Conservation (phyloP, 345 rosid genomes). For the Noccaea bulbosa region DNA sequence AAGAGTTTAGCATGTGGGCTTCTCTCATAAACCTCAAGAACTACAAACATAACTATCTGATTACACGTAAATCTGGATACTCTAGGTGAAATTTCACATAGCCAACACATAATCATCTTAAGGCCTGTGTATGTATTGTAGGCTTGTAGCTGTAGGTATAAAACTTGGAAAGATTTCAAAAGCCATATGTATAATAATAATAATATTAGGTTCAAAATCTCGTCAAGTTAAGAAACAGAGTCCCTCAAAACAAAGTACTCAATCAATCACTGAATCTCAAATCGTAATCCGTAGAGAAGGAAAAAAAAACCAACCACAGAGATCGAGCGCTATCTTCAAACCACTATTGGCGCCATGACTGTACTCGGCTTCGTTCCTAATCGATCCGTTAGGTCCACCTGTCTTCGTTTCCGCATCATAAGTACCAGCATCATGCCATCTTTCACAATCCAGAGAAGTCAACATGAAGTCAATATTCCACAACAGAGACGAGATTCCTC, state of each 20-base stretch:
- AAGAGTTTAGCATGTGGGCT: conserved; percentile 1
- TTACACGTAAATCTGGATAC: not conserved
- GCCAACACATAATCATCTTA: not conserved
- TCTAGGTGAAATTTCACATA: not conserved
- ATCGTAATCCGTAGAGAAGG: not conserved
- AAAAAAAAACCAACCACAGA: conserved; percentile 59
- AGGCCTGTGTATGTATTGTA: not conserved
- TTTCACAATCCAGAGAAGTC: conserved; percentile 30
- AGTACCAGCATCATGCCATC: conserved; percentile 95
- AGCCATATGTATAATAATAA: not conserved
- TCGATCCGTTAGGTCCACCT: conserved; percentile 93
- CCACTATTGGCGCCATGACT: conserved; percentile 74
- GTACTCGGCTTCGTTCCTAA: conserved; percentile 72
- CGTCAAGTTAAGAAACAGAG: not conserved
- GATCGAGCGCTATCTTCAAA: conserved; percentile 70
- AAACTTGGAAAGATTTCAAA: not conserved
- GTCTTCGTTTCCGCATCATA: conserved; percentile 71
- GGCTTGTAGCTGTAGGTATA: not conserved
- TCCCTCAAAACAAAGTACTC: not conserved
- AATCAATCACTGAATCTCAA: conserved; percentile 2
- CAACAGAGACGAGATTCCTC: not conserved
- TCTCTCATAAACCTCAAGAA: no score
- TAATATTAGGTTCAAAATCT: not conserved
- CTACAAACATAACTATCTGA: not conserved
- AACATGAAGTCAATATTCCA: conserved; percentile 11